Evolutionary conservation across 148 eudicot species (phyloP), one percentile per base, ranked within the genome.

Genomic region (Rhododendron henanense): DNA sequence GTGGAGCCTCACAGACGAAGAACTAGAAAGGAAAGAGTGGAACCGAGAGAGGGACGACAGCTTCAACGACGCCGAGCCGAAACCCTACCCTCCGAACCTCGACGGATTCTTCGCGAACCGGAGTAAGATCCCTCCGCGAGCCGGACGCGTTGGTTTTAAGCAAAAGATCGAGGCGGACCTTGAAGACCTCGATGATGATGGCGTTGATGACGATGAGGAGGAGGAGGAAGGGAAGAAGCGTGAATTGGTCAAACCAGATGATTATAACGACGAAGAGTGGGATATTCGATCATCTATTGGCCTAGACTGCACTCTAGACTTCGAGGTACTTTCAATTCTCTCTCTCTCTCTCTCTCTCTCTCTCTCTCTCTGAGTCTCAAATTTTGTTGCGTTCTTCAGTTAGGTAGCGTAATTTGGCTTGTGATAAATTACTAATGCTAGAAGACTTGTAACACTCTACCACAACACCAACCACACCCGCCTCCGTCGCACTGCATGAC

Each of bases 1-100:
- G 15, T 95, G 98, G 98, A 83, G 87, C 79, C 94, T 95, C 80
- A 93, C 96, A 0, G 96, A 95, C 88, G 93, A 92, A 31, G 96
- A 93, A 81, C 87, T 93, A 14, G 91, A 93, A 81, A 91, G 76
- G 80, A 86, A 86, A 35, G 89, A 90, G 82, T 94, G 95, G 95
- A 86, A 89, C 50, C 92, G 95, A 6, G 84, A 89, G 82, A 76
- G 87, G 69, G 88, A 84, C 79, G 80, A 63, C 71, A 9, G n/a
- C n/a, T 81, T 79, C 35, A 89, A 74, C n/a, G 87, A 82, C 77
- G 88, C 84, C 50, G 86, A 67, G 5, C 77, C 78, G 4, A 76
- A 81, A 50, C 87, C 88, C 80, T 84, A 85, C 63, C 91, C 89
- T 2, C 31, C 84, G 14, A 83, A 91, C 65, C 87, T 89, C 3